These are phyloP conservation scores for Calamus simplicifolius DNA, from an alignment of 176 grass and related monocot genomes.

Conservation along the genomic window DNA sequence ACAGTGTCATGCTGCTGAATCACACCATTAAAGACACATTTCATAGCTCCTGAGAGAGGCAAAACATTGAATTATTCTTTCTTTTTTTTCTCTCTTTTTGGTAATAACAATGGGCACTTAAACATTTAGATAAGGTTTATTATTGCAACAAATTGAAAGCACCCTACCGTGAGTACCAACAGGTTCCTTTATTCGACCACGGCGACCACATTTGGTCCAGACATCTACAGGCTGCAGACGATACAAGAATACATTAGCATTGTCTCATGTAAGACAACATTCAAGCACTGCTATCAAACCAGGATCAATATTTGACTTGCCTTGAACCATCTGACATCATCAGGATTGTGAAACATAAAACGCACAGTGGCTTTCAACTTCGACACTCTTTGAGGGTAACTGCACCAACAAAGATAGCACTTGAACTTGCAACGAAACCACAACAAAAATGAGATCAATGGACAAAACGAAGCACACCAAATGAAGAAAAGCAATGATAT, in stretches of 20 bases:
- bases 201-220: constrained; percentile 81
- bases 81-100: too few species aligned
- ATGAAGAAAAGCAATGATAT: too few species aligned
- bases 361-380: constrained; percentile 80
- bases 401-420: constrained; percentile 20
- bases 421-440: neutral
- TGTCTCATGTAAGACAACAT: neutral
- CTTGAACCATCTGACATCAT: constrained; percentile 96
- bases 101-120: too few species aligned
- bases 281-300: neutral
- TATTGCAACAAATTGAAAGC: too few species aligned
- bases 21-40: constrained; percentile 81
- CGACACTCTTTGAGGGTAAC: constrained; percentile 92
- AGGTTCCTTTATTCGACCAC: constrained; percentile 84
- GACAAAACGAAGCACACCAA: too few species aligned
- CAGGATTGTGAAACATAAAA: constrained; percentile 91
- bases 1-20: constrained; percentile 92
- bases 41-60: constrained; percentile 57
- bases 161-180: constrained; percentile 82
- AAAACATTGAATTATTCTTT: neutral
- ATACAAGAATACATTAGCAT: neutral
- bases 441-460: neutral
- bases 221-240: constrained; percentile 65
- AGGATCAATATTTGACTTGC: constrained; percentile 26
- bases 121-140: too few species aligned